Base-by-base conservation (phyloP, 306 rosid genomes). In the Cucurbita argyrosperma region DNA sequence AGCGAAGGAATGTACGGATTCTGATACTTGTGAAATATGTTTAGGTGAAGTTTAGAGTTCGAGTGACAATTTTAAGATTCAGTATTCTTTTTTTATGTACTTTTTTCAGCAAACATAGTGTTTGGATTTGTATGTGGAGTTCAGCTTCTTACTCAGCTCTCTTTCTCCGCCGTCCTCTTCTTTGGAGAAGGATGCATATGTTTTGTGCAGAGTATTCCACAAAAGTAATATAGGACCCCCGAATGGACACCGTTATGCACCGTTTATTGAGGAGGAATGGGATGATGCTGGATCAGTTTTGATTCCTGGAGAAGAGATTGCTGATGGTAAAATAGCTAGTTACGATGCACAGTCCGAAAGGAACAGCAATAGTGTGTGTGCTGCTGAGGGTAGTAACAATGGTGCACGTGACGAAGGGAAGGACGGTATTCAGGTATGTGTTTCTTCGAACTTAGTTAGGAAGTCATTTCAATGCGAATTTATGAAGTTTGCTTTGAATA, bases 201-300 rank as follows among this genome's bases (percentile, higher is more conserved):
- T 95, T 71, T 83, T 95, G 75, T 91, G 97, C 89, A 88, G 99
- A 86, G 97, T 95, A 38, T 95, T 95, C 86, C 99, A 91, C 88
- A 95, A 91, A 85, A 95, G 90, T 84, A 95, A 95, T 84, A 91
- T 94, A 52, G 97, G 99, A 59, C 99, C 99, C 59, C 99, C 99
- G 0, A 94, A 89, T 80, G 97, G 99, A 79, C 97, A 94, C 76
- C 91, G 99, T 0, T 94, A 94, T 88, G 99, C 99, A 0, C 97
- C 99, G 79, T 95, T 95, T 79, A 45, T 95, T 61, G 99, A 95
- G 84, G 96, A 91, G 80, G 99, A 95, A 76, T 95, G 99, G 99
- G 97, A 95, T 45, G 96, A 91, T 54, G 82, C 74, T 51, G 78
- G 79, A 42, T 70, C 82, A 1, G 83, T 83, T 55, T 69, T 89